Evolutionary conservation across 2,329 filamentous ascomycete species (phyloP).

Genomic region (Aspergillus versicolor): DNA sequence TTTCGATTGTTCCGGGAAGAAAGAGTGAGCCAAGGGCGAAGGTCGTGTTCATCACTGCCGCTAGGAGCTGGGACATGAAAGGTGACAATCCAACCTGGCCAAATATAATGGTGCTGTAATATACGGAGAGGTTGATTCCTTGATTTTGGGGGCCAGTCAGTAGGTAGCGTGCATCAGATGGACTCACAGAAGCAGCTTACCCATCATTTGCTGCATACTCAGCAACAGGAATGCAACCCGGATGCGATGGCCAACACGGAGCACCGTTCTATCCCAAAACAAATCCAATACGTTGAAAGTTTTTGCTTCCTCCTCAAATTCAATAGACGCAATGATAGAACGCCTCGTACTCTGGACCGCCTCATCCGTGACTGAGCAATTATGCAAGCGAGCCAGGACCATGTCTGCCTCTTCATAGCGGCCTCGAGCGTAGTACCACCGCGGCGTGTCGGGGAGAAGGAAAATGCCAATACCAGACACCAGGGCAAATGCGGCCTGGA

Average conservation of each 20-base stretch:
- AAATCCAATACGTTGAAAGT: background rate
- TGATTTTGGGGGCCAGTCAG: background rate
- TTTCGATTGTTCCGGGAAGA: background rate
- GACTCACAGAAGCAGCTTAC: background rate
- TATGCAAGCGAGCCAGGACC: background rate
- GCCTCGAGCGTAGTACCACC: slow-evolving; percentile 4
- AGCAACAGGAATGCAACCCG: background rate
- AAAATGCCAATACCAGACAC: background rate
- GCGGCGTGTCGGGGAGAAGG: background rate
- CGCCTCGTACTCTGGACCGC: background rate
- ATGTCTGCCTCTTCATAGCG: background rate
- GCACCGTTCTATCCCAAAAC: background rate
- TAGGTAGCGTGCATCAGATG: background rate
- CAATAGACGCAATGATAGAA: background rate
- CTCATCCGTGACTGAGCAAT: background rate
- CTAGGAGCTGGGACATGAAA: background rate
- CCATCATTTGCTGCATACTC: slow-evolving; percentile 3
- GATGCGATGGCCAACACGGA: background rate
- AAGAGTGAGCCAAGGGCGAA: background rate
- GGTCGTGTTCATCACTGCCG: background rate
- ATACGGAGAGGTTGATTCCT: slow-evolving; percentile 3
- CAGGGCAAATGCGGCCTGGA: background rate
- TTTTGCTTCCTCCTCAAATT: slow-evolving; percentile 1
- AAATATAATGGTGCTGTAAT: slow-evolving; percentile 2
- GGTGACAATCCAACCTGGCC: background rate